These are phyloP conservation scores for Fusarium phyllophilum DNA, from an alignment of 2,329 filamentous ascomycete species.

Conservation along the genomic window DNA sequence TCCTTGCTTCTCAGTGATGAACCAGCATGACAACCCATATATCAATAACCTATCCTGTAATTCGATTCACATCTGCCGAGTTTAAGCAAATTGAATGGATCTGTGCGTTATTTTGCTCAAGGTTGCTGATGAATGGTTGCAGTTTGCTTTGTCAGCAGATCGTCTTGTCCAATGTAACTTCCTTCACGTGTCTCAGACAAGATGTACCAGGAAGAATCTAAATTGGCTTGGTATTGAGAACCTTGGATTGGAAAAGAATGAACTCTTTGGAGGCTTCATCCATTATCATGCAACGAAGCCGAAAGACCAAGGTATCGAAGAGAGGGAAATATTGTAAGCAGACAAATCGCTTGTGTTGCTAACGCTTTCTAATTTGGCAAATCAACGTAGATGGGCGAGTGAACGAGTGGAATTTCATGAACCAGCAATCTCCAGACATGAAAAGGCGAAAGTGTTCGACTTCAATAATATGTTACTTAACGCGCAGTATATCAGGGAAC, in stretches of 20 bases:
- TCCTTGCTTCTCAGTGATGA: neutral
- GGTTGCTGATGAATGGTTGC: neutral
- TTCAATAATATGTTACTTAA: accelerated
- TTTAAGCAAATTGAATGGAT: neutral
- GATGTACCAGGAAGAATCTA: neutral
- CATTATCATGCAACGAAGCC: neutral
- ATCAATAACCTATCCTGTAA: neutral
- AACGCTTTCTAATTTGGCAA: accelerated
- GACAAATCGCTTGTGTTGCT: too few species aligned
- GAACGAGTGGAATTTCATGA: neutral
- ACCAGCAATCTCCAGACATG: neutral
- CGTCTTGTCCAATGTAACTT: neutral
- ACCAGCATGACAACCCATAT: neutral
- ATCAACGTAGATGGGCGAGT: neutral
- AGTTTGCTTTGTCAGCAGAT: neutral
- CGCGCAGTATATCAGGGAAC: neutral
- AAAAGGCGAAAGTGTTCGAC: neutral
- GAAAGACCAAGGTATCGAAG: too few species aligned
- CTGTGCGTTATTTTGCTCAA: neutral
- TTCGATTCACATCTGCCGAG: neutral
- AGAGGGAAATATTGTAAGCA: neutral
- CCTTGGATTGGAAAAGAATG: neutral
- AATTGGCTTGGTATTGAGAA: neutral
- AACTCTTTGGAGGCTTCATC: too few species aligned
- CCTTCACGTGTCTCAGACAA: neutral